Conservation (phyloP, 352 stramenopile species). For the Blastocystis sp. region DNA sequence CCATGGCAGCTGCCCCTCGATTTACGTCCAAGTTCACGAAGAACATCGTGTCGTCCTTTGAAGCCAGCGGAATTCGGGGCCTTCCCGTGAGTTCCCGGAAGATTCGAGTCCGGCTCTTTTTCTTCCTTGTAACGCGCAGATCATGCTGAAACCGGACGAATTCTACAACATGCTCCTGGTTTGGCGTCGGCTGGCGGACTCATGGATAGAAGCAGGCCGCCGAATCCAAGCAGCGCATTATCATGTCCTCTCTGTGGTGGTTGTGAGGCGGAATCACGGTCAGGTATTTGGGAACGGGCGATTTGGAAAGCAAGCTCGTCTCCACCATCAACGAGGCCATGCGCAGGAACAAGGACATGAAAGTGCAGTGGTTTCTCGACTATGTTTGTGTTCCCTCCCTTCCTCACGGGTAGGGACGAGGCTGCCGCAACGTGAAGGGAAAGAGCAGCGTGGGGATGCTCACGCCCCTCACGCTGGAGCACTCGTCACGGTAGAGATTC, state of each 20-base stretch:
- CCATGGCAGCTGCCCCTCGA: background rate
- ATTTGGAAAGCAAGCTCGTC: slow-evolving; percentile 52
- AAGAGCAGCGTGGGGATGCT: slow-evolving; percentile 47
- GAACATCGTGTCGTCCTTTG: slow-evolving; percentile 19
- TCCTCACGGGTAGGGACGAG: slow-evolving; percentile 22
- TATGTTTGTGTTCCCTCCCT: background rate
- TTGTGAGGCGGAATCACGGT: background rate
- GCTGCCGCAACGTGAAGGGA: slow-evolving; percentile 30
- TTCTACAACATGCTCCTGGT: slow-evolving; percentile 23
- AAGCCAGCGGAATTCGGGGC: slow-evolving; percentile 16
- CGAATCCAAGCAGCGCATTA: slow-evolving; percentile 38
- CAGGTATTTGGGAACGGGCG: slow-evolving; percentile 41
- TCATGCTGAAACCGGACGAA: slow-evolving; percentile 56
- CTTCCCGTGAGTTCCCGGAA: slow-evolving; percentile 30
- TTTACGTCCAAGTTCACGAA: slow-evolving; percentile 28
- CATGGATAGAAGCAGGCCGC: background rate
- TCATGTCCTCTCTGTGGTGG: slow-evolving; percentile 27
- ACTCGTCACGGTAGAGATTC: background rate
- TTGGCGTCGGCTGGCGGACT: background rate
- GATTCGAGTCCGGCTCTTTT: background rate
- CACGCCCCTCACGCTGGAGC: slow-evolving; percentile 1
- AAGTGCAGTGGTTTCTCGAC: slow-evolving; percentile 52
- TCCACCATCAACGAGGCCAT: slow-evolving; percentile 17
- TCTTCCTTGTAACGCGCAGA: background rate
- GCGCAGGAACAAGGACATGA: background rate